Conservation (phyloP, 495 filamentous ascomycete genomes). For the Podospora sp. region DNA sequence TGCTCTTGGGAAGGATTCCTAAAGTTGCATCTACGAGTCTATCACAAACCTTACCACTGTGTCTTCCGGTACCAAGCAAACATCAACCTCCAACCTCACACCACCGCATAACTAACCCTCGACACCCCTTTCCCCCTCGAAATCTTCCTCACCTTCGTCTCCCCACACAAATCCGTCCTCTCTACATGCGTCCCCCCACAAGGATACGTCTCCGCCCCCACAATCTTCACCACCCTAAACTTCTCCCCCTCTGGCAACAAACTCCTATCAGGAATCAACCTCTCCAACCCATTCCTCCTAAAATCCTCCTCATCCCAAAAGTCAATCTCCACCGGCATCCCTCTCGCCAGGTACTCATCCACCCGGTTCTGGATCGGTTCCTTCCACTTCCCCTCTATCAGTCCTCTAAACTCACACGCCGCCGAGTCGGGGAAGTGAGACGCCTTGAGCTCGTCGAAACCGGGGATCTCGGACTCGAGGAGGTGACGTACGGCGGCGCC, state of each 20-base stretch:
- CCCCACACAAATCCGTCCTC: slow-evolving; percentile 53
- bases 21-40: no score
- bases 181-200: slow-evolving; percentile 69
- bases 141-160: slow-evolving; percentile 62
- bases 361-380: slow-evolving; percentile 56
- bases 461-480: slow-evolving; percentile 48
- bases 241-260: slow-evolving; percentile 50
- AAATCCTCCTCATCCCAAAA: slow-evolving; percentile 63
- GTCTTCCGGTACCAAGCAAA: background rate
- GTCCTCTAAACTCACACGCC: slow-evolving; percentile 59
- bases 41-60: no score
- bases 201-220: slow-evolving; percentile 61
- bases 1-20: no score
- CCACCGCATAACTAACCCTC: slow-evolving; percentile 56
- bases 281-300: slow-evolving; percentile 42
- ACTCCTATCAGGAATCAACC: slow-evolving; percentile 52
- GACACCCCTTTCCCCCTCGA: slow-evolving; percentile 58
- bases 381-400: slow-evolving; percentile 62
- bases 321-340: slow-evolving; percentile 59
- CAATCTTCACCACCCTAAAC: slow-evolving; percentile 58
- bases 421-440: slow-evolving; percentile 65
- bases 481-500: slow-evolving; percentile 60
- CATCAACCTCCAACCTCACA: background rate
- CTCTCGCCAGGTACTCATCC: slow-evolving; percentile 53
- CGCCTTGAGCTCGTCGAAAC: slow-evolving; percentile 63